Conservation (phyloP, 2,329 filamentous ascomycete species). For the Trichoderma simmonsii region DNA sequence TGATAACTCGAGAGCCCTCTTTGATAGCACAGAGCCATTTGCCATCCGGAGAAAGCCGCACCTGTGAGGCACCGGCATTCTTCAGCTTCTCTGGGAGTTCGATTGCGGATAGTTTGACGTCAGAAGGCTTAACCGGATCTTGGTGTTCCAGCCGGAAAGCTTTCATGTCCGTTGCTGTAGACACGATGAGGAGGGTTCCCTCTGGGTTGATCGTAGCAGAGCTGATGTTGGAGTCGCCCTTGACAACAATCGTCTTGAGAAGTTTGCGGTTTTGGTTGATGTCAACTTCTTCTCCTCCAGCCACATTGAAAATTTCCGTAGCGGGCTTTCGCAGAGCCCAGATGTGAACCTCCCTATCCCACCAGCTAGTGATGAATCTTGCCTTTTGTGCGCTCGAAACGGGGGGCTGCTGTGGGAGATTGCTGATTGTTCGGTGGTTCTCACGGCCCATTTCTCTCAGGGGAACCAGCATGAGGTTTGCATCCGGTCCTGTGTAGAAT, state of each 20-base stretch:
- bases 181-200: constrained; percentile 71
- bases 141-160: constrained; percentile 65
- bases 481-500: constrained; percentile 67
- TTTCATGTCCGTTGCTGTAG: constrained; percentile 72
- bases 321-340: constrained; percentile 61
- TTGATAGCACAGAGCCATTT: constrained; percentile 67
- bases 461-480: constrained; percentile 76
- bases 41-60: constrained; percentile 67
- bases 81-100: constrained; percentile 57
- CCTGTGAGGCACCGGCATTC: constrained; percentile 61
- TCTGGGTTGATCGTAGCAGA: constrained; percentile 68
- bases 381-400: constrained; percentile 69
- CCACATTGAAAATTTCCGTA: constrained; percentile 42
- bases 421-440: constrained; percentile 76
- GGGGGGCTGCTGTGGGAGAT: constrained; percentile 74
- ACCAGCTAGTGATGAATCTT: constrained; percentile 84
- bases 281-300: constrained; percentile 38
- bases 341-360: constrained; percentile 81
- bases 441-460: constrained; percentile 72
- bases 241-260: constrained; percentile 64
- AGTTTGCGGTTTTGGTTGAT: constrained; percentile 59
- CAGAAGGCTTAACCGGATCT: constrained; percentile 49
- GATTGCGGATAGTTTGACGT: constrained; percentile 68
- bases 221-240: constrained; percentile 79
- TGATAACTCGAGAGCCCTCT: constrained; percentile 55